Base-by-base conservation (phyloP, 208 protist genomes). In the Leishmania amazonensis region DNA sequence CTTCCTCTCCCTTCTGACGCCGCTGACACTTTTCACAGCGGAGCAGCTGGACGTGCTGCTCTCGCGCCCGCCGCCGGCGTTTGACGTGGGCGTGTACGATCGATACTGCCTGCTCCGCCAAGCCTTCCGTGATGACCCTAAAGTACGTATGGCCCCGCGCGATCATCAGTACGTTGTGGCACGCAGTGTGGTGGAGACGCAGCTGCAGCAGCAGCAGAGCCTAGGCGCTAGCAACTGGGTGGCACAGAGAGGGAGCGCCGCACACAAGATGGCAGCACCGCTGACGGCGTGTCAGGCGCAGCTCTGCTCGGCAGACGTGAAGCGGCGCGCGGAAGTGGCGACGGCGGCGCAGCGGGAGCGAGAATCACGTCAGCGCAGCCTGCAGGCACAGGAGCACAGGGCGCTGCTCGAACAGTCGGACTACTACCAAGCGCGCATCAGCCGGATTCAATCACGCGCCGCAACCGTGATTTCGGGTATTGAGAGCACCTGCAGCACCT, bases 401-500 rank as follows among this genome's bases (percentile, higher is more conserved):
- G 77, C 49, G 47, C 71, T 95, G 71, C 75, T 94, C 51, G 75
- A 84, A 28, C 80, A 80, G 57, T 96, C 93, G 38, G 42, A 87
- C 6, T 74, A 84, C 65, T 95, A 96, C 76, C 83, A 92, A 11
- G 35, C 87, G 31, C 82, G 86, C 28, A 77, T 82, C 57, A 71
- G 67, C n/a, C 79, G 76, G 31, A 58, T 84, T 57, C 82, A 93
- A 11, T 81, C 84, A 21, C 80, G 78, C n/a, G 76, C 85, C 58
- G 81, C 81, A 15, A 85, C 85, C 75, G 75, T 83, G 24, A 40
- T 93, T 21, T 87, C 88, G 13, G 83, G 80, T n/a, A 77, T 91
- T 31, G 87, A 88, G 64, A 84, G 81, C 71, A 89, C 81, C 38
- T 80, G 79, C 42, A 95, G 90, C 70, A 72, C 88, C 17, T 96